Evolutionary conservation across 768 basidiomycete species (phyloP).

Genomic region (Polyporus arcularius): DNA sequence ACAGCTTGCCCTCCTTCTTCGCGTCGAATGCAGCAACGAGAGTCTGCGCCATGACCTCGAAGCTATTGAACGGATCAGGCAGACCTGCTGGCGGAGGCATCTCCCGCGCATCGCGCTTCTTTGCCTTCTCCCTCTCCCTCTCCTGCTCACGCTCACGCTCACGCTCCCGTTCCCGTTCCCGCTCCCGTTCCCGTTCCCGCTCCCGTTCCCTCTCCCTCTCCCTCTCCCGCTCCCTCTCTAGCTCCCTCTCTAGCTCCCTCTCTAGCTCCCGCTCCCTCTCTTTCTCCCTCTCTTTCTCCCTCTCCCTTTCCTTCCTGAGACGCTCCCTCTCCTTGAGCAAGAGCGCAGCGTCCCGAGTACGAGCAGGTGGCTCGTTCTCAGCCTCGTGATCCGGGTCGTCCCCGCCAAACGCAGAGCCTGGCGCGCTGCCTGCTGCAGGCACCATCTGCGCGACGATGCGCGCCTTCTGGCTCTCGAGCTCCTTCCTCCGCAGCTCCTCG

Average conservation of each 20-base stretch:
- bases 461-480: slow-evolving; percentile 89
- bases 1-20: slow-evolving; percentile 60
- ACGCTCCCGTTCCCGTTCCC: background rate
- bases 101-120: slow-evolving; percentile 1
- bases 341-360: slow-evolving; percentile 12
- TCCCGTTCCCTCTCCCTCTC: slow-evolving; percentile 18
- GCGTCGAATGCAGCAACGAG: slow-evolving; percentile 68
- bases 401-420: slow-evolving; percentile 23
- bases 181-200: background rate
- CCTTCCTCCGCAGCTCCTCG: slow-evolving; percentile 57
- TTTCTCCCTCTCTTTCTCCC: slow-evolving; percentile 3
- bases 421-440: slow-evolving; percentile 43
- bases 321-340: slow-evolving; percentile 25
- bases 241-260: background rate
- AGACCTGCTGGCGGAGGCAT: slow-evolving; percentile 26
- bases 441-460: slow-evolving; percentile 95
- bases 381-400: slow-evolving; percentile 30
- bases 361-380: slow-evolving; percentile 37
- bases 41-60: slow-evolving; percentile 63
- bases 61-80: slow-evolving; percentile 49
- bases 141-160: slow-evolving; percentile 14
- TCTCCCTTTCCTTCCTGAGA: slow-evolving; percentile 17
- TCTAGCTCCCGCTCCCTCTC: slow-evolving; percentile 14
- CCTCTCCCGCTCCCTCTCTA: slow-evolving; percentile 8
- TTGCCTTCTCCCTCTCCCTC: background rate